Conservation (phyloP, 2,329 filamentous ascomycete genomes). For the Podosphaera fusca region DNA sequence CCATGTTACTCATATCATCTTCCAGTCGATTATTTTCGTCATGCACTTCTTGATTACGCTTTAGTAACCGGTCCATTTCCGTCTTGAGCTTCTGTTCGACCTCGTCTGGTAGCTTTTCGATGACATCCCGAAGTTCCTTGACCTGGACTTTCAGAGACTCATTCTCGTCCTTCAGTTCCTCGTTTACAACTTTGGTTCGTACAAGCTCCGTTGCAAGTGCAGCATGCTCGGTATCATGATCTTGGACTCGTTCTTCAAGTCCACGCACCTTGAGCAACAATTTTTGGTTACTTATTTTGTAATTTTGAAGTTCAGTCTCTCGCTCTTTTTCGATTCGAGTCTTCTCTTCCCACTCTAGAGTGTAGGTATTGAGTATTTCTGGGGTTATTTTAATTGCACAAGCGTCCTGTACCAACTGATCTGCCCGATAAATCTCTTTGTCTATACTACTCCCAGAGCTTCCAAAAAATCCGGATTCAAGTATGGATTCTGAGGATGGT, state of each 20-base stretch:
- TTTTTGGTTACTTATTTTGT: constrained; percentile 42
- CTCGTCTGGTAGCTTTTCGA: constrained; percentile 74
- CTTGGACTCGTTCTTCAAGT: constrained; percentile 71
- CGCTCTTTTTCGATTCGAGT: constrained; percentile 60
- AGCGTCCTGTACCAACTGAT: constrained; percentile 79
- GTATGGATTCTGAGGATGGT: constrained; percentile 73
- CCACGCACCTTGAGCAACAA: constrained; percentile 57
- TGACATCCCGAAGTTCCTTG: constrained; percentile 59
- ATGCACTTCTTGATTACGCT: constrained; percentile 77
- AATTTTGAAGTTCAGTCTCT: constrained; percentile 54
- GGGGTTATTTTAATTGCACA: constrained; percentile 70
- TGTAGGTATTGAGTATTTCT: constrained; percentile 61
- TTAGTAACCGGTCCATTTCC: constrained; percentile 82
- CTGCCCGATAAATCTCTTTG: constrained; percentile 87
- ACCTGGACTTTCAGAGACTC: constrained; percentile 73
- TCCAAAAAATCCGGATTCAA: constrained; percentile 94
- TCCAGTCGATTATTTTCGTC: constrained; percentile 77
- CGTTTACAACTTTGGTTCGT: constrained; percentile 78
- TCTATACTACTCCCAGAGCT: constrained; percentile 72
- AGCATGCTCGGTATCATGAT: constrained; percentile 75
- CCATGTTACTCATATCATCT: constrained; percentile 76
- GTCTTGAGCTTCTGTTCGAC: constrained; percentile 60
- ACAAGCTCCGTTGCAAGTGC: constrained; percentile 79
- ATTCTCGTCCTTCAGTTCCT: constrained; percentile 70
- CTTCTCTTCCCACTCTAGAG: constrained; percentile 79